Conservation (phyloP, 371 early-diverging fungal genomes). For the Zopfochytrium polystomum region DNA sequence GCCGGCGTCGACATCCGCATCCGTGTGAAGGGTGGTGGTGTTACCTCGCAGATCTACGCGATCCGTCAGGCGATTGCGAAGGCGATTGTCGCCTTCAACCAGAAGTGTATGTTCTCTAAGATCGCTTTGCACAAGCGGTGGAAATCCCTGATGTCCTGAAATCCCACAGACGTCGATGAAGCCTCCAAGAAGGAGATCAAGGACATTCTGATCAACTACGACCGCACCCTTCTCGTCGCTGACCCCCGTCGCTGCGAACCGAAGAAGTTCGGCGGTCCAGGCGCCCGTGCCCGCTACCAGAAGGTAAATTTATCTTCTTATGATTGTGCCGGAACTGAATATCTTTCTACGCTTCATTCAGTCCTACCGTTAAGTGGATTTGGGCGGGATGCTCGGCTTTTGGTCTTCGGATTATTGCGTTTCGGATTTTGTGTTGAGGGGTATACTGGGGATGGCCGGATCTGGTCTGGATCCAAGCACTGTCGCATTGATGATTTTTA, state of each 20-base stretch:
- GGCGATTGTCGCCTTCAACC: slow-evolving; percentile 99
- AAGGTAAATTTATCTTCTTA: no score
- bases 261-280: slow-evolving; percentile 99
- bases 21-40: slow-evolving; percentile 98
- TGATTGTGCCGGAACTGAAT: not conserved
- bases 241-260: slow-evolving; percentile 99
- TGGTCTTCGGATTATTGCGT: no score
- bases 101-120: slow-evolving; percentile 71
- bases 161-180: slow-evolving; percentile 84
- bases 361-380: no score
- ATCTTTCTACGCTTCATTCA: not conserved
- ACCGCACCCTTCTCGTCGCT: slow-evolving; percentile 98
- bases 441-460: no score
- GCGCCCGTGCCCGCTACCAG: slow-evolving; percentile 99
- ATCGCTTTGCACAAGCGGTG: slow-evolving; percentile 4
- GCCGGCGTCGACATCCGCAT: slow-evolving; percentile 96
- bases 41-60: slow-evolving; percentile 95
- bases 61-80: slow-evolving; percentile 99
- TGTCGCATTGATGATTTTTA: no score
- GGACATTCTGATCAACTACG: slow-evolving; percentile 92
- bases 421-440: no score
- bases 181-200: slow-evolving; percentile 99
- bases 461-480: no score
- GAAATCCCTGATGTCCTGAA: slow-evolving; percentile 14
- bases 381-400: no score